Evolutionary conservation across 352 stramenopile species (phyloP), one percentile per base, ranked within the genome.

Genomic region (Pythium pectinolyticum): DNA sequence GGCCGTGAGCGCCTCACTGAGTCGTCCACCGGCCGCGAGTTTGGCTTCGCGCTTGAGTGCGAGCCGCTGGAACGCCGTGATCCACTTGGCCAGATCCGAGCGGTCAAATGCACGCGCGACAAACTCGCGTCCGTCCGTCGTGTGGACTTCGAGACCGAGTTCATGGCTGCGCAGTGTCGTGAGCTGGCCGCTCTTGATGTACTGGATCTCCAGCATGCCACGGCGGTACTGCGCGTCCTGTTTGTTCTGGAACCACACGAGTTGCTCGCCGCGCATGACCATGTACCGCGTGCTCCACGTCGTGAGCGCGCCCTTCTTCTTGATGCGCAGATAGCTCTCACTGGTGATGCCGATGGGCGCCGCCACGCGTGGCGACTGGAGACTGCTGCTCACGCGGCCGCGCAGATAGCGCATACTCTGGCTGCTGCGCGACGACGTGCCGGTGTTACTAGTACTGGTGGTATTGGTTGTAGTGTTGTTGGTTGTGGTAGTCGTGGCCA

Each of bases 241-340:
- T 50, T 85, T 86, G 61, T 61, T 79, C 28, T 72, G 46, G 61
- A 80, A 90, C 7, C 83, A 66, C 20, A 73, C 64, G 41, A 90
- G 60, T 52, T 85, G 64, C 8, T 65, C 30, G 56, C 77, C 64
- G 24, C 57, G 75, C 20, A 90, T 61, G n/a, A 88, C 69, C 6
- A 88, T 37, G 65, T 85, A 90, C 43, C 78, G 78, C 53, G 80
- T 88, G 66, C 52, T 82, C 78, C 78, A 90, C 6, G 74, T 81
- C 22, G 46, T 49, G 20, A 90, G 60, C 41, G 77, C 73, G 48
- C 72, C 73, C 20, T 74, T 77, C 31, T 78, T 76, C 58, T 90
- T 90, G 37, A 90, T 62, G 49, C 78, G 80, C 56, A 80, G 67
- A 63, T 86, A 90, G 54, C 80, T 77, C 46, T 90, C 78, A 66